Percentiles rank a stretch among this genome's conserved stretches.
Evolutionary conservation across 345 rosid genomes (phyloP).

Genomic region (Ceriops zippeliana): DNA sequence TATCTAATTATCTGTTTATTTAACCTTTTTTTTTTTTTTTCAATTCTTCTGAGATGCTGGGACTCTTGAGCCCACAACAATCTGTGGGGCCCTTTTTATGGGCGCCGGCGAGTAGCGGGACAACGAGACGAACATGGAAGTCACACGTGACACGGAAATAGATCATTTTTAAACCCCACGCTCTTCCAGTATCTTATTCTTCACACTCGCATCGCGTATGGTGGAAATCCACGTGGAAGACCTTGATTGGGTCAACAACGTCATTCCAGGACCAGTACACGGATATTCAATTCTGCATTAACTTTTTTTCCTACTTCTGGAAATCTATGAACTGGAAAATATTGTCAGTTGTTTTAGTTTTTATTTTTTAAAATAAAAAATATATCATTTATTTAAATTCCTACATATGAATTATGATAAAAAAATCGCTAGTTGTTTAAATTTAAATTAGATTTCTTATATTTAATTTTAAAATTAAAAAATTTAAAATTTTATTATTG

Average conservation of each 20-base stretch:
- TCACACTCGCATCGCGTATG: background rate
- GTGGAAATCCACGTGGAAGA: slow-evolving; percentile 5
- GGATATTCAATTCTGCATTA: background rate
- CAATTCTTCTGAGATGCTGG: background rate
- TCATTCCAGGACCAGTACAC: slow-evolving; percentile 6
- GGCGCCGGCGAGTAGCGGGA: slow-evolving; percentile 7
- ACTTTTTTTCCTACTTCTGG: background rate
- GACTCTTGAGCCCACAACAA: background rate
- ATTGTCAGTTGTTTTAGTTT: too few relatives aligned
- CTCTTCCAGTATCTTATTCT: background rate
- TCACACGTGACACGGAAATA: slow-evolving; percentile 10
- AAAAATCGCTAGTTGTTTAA: too few relatives aligned
- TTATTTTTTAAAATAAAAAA: background rate
- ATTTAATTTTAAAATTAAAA: background rate
- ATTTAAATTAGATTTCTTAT: too few relatives aligned
- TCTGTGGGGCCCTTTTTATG: background rate
- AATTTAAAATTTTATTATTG: background rate
- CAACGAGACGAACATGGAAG: slow-evolving; percentile 20
- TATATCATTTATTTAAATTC: too few relatives aligned
- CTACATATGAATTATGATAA: too few relatives aligned
- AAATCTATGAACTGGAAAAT: too few relatives aligned
- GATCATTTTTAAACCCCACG: background rate
- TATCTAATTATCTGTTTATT: background rate
- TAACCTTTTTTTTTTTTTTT: too few relatives aligned
- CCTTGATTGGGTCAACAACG: slow-evolving; percentile 6